Base-by-base conservation (phyloP, 2,329 filamentous ascomycete species). In the Colletotrichum horii region DNA sequence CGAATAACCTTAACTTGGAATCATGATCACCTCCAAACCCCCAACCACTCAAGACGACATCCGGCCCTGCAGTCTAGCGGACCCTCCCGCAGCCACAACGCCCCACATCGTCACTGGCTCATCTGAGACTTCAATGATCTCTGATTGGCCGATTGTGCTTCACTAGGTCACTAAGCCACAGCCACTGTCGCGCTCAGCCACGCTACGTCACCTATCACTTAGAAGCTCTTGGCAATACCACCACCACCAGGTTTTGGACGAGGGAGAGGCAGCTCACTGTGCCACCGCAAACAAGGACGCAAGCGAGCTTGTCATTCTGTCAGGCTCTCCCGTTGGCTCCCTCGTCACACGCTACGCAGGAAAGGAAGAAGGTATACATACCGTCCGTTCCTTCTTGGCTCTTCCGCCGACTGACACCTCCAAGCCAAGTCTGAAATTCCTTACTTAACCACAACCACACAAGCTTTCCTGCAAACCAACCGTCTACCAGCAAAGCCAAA, bases 331-430 rank as follows among this genome's bases (percentile, higher is more conserved):
- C 24, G 24, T 74, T 34, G 58, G 66, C 43, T 70, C 24, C 34
- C 66, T 74, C 71, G 34, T 71, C 67, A 68, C 69, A 32, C 70
- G 69, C 30, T 73, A 24, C 72, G 61, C 36, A 68, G 32, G 55
- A 26, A 24, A n/a, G 12, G 55, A 58, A 65, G 56, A 26, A 75
- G 12, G 38, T 67, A 67, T 73, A 72, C 36, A 19, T 43, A 19
- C 19, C 32, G 28, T 24, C 69, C 22, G 68, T 24, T 60, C 62
- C 55, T 60, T 60, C 60, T 72, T 72, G 62, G 69, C 56, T 16
- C n/a, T 3, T 24, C 55, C 26, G 26, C 12, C 26, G 22, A 19
- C 4, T 15, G 34, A 16, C 28, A 38, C n/a, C 12, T 2, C 0
- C 15, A 24, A 52, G 38, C 43, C 43, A 66, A 62, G 43, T 73